phyloP scores from a whole-genome alignment of 2,329 filamentous ascomycete genomes.

The Coniochaeta sp. region DNA sequence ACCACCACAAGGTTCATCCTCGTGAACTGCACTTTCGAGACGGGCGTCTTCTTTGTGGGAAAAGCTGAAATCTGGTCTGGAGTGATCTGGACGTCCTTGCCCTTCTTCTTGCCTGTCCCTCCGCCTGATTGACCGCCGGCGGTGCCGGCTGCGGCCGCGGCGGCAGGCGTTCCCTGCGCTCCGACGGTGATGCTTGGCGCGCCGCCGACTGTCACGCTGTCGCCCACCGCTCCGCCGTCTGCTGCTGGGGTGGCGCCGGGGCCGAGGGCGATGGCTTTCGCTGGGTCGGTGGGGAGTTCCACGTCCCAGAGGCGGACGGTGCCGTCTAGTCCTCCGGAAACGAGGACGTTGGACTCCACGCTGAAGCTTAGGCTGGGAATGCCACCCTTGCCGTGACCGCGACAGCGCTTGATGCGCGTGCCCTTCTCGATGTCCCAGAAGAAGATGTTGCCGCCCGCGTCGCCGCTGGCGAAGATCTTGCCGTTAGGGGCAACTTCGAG shows the following conservation, averaged over 20 bases:
- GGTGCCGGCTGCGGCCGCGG: conserved; percentile 19
- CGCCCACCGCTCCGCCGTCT: conserved; percentile 25
- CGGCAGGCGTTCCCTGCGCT: conserved; percentile 39
- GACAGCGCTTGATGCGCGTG: conserved; percentile 81
- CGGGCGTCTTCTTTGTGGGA: conserved; percentile 90
- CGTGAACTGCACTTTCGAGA: conserved; percentile 90
- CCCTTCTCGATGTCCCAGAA: conserved; percentile 93
- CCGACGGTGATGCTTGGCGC: conserved; percentile 30
- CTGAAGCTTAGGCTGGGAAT: conserved; percentile 93
- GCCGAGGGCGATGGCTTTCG: conserved; percentile 39
- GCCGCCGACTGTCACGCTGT: conserved; percentile 32
- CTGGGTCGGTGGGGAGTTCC: conserved; percentile 60
- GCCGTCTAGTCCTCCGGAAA: conserved; percentile 84
- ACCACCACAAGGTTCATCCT: conserved; percentile 91
- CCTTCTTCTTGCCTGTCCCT: conserved; percentile 59
- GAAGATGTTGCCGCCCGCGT: conserved; percentile 81
- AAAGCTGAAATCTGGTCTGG: conserved; percentile 94
- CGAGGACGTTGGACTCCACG: conserved; percentile 83
- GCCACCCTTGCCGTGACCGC: conserved; percentile 86
- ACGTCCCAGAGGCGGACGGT: conserved; percentile 95
- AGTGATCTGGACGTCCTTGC: conserved; percentile 83
- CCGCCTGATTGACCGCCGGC: conserved; percentile 6
- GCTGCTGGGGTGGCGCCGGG: conserved; percentile 10
- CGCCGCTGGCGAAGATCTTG: conserved; percentile 83
- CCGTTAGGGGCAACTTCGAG: conserved; percentile 83